These are phyloP conservation scores for Vanderwaltozyma verrucispora DNA, from an alignment of 805 yeast genomes.

Conservation along the genomic window DNA sequence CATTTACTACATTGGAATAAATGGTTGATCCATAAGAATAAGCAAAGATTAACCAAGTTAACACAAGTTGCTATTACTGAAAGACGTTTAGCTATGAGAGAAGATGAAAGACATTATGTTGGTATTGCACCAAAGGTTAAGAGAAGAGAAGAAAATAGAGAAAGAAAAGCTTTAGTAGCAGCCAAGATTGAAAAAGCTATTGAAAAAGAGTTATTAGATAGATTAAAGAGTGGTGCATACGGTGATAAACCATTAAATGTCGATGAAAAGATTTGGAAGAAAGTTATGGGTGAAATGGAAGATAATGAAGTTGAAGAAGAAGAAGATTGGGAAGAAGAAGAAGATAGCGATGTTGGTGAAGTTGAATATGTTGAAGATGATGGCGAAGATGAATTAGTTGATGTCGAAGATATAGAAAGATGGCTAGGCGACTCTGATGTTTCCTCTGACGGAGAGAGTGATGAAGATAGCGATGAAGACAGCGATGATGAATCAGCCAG, in stretches of 20 bases:
- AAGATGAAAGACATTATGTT: constrained; percentile 87
- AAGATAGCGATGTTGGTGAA: constrained; percentile 55
- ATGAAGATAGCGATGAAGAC: constrained; percentile 31
- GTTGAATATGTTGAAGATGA: constrained; percentile 86
- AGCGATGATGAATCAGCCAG: constrained; percentile 30
- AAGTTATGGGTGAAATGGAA: constrained; percentile 76
- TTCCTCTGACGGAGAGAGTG: constrained; percentile 26
- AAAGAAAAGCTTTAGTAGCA: constrained; percentile 92
- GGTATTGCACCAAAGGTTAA: constrained; percentile 90
- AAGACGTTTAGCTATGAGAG: constrained; percentile 81
- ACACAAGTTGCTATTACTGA: constrained; percentile 95
- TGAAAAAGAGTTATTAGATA: constrained; percentile 87
- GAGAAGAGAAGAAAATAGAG: constrained; percentile 89
- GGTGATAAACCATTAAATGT: constrained; percentile 97
- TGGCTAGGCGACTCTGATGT: constrained; percentile 59
- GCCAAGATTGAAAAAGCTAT: constrained; percentile 95
- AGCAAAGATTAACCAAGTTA: constrained; percentile 87
- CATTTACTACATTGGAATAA: constrained; percentile 89
- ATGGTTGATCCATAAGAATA: constrained; percentile 83
- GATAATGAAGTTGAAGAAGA: constrained; percentile 47
- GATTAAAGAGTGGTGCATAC: constrained; percentile 95
- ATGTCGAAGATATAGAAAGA: constrained; percentile 83
- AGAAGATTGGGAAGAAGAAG: constrained; percentile 40
- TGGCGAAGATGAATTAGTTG: constrained; percentile 82
- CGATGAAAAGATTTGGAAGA: constrained; percentile 92